Percentiles rank a stretch among this genome's conserved stretches.
These are phyloP conservation scores for Linnemannia schmuckeri DNA, from an alignment of 192 early-diverging fungal genomes.

Conservation along the genomic window DNA sequence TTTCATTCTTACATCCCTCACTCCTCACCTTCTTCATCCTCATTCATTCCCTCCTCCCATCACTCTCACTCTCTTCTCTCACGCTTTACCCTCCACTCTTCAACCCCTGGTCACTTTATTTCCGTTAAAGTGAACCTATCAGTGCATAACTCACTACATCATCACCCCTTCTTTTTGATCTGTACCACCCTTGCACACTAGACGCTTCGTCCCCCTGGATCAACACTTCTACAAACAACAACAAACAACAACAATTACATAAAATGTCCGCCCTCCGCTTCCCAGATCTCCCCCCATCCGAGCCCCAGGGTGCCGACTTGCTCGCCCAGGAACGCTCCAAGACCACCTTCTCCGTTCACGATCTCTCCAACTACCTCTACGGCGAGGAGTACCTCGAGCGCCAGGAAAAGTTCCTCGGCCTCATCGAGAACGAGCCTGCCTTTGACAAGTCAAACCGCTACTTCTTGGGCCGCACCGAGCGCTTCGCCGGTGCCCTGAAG, in stretches of 20 bases:
- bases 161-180: neutral
- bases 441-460: conserved; percentile 80
- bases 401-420: conserved; percentile 66
- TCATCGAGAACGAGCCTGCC: conserved; percentile 77
- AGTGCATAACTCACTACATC: conserved; percentile 3
- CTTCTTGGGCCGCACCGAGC: conserved; percentile 79
- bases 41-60: neutral
- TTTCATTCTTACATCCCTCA: neutral
- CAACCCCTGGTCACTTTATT: neutral
- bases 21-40: neutral
- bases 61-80: neutral
- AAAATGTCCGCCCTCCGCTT: conserved; percentile 63
- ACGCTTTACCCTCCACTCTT: neutral
- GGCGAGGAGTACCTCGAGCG: conserved; percentile 72
- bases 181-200: conserved; percentile 3
- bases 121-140: neutral
- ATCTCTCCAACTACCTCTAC: conserved; percentile 77
- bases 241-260: conserved; percentile 16
- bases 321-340: conserved; percentile 76
- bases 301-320: conserved; percentile 63
- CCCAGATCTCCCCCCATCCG: conserved; percentile 52
- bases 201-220: neutral
- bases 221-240: neutral
- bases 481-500: conserved; percentile 69
- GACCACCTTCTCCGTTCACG: conserved; percentile 73